Evolutionary conservation across 352 stramenopile genomes (phyloP).

Genomic region (Phytopythium oedochilum): DNA sequence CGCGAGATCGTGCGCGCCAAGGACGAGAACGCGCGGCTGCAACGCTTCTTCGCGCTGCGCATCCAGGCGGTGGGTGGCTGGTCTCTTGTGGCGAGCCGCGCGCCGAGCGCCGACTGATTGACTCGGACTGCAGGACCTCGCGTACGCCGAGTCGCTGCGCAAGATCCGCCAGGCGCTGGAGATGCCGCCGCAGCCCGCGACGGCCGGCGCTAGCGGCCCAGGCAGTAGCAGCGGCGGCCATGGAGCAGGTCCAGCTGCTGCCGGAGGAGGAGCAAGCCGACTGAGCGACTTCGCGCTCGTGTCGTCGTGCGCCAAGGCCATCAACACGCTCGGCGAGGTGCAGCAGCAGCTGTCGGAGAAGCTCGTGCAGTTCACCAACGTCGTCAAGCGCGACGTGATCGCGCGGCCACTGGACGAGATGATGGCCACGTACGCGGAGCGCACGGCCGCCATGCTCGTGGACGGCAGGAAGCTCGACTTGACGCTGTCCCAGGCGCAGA

Average conservation of each 20-base stretch:
- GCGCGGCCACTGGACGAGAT: conserved; percentile 71
- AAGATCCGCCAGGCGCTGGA: conserved; percentile 61
- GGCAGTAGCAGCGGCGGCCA: background rate
- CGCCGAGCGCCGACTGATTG: no score
- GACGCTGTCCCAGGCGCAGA: conserved; percentile 50
- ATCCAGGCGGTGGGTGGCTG: conserved; percentile 40
- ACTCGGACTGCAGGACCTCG: conserved; percentile 35
- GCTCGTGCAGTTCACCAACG: conserved; percentile 63
- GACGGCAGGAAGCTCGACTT: conserved; percentile 54
- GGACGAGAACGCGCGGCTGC: conserved; percentile 59
- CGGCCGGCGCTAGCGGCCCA: background rate
- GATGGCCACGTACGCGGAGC: conserved; percentile 55
- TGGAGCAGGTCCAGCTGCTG: background rate
- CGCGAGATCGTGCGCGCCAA: conserved; percentile 56
- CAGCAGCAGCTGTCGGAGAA: conserved; percentile 81
- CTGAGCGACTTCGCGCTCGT: conserved; percentile 25
- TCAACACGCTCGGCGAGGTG: conserved; percentile 58
- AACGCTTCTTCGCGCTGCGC: conserved; percentile 64
- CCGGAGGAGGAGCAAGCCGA: conserved; percentile 4
- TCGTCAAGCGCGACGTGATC: conserved; percentile 68
- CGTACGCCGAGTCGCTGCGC: conserved; percentile 65
- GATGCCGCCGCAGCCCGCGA: conserved; percentile 4
- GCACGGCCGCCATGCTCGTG: conserved; percentile 36
- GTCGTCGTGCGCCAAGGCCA: conserved; percentile 54
- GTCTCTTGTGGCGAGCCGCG: background rate